phyloP scores from a whole-genome alignment of 2,329 filamentous ascomycete species.

The Aureobasidium sp. region DNA sequence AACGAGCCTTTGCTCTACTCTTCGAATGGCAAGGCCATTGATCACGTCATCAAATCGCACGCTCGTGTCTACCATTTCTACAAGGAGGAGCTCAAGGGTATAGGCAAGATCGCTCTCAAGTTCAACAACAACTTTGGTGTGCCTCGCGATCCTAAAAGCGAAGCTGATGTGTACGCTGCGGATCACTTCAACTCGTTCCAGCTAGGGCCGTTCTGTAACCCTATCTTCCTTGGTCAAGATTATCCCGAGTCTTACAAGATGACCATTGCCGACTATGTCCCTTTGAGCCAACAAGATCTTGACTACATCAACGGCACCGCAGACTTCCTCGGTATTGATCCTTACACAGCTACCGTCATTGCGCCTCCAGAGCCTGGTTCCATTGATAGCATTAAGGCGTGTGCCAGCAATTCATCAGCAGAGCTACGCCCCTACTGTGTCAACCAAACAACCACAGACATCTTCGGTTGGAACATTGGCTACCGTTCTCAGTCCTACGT shows the following conservation, averaged over 20 bases:
- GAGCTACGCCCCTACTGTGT: constrained; percentile 27
- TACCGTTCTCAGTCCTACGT: constrained; percentile 50
- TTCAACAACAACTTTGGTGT: constrained; percentile 37
- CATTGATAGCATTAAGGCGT: constrained; percentile 24
- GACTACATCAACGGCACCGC: constrained; percentile 21
- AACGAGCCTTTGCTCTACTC: constrained; percentile 17
- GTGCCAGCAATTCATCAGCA: constrained; percentile 27
- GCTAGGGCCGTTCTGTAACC: constrained; percentile 47
- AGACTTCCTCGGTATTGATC: constrained; percentile 28
- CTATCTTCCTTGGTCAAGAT: constrained; percentile 46
- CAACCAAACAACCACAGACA: constrained; percentile 26
- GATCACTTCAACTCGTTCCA: constrained; percentile 39
- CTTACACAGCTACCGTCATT: constrained; percentile 25
- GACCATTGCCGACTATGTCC: constrained; percentile 40
- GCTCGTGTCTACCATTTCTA: constrained; percentile 39
- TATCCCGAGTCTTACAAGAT: constrained; percentile 44
- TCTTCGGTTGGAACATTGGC: constrained; percentile 29
- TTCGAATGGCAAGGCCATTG: background rate
- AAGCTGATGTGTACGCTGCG: constrained; percentile 39
- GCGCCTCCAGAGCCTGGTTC: constrained; percentile 14
- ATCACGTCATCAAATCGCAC: constrained; percentile 19
- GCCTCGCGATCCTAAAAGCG: constrained; percentile 31
- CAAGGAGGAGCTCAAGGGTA: constrained; percentile 46
- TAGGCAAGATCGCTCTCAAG: constrained; percentile 45
- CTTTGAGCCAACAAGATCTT: constrained; percentile 44